These are phyloP conservation scores for Inga leiocalycina DNA, from an alignment of 306 rosid species.

Conservation along the genomic window DNA sequence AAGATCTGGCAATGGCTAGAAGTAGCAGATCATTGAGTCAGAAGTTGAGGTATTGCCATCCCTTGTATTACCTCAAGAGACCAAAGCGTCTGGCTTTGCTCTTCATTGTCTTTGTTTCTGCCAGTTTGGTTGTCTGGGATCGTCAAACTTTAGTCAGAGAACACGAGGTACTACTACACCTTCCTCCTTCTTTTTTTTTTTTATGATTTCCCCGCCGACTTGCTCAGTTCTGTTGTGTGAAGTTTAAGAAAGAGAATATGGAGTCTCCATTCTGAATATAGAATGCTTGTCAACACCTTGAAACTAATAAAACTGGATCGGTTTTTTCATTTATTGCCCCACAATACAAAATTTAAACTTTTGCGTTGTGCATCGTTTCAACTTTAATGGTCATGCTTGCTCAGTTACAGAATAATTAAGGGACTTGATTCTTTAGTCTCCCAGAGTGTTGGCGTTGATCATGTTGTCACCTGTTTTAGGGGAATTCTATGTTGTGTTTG, in stretches of 20 bases:
- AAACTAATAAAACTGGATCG: not conserved
- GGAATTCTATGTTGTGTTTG: slow-evolving; percentile 18
- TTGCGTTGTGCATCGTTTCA: not conserved
- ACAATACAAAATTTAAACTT: not conserved
- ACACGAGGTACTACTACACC: slow-evolving; percentile 63
- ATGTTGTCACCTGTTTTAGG: slow-evolving; percentile 1
- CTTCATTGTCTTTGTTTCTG: slow-evolving; percentile 74
- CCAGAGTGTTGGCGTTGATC: not conserved
- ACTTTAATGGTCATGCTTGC: not conserved
- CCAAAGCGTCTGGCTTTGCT: slow-evolving; percentile 90
- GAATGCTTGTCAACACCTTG: not conserved
- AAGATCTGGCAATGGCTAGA: slow-evolving; percentile 63
- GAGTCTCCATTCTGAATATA: not conserved
- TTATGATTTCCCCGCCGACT: not conserved
- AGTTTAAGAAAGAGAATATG: not conserved
- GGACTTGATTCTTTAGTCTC: slow-evolving; percentile 31
- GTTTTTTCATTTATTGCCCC: not conserved
- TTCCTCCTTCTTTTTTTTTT: not conserved
- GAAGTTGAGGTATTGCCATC: slow-evolving; percentile 74
- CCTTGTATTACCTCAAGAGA: slow-evolving; percentile 83
- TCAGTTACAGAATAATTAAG: not conserved
- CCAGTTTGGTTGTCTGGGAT: slow-evolving; percentile 77
- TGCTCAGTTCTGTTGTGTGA: slow-evolving; percentile 23
- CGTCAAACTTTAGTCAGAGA: slow-evolving; percentile 87
- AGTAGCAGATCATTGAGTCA: slow-evolving; percentile 58